Percentiles rank a stretch among this genome's conserved stretches.
phyloP scores from a whole-genome alignment of 2,329 filamentous ascomycete genomes.

The Colletotrichum paranaense region DNA sequence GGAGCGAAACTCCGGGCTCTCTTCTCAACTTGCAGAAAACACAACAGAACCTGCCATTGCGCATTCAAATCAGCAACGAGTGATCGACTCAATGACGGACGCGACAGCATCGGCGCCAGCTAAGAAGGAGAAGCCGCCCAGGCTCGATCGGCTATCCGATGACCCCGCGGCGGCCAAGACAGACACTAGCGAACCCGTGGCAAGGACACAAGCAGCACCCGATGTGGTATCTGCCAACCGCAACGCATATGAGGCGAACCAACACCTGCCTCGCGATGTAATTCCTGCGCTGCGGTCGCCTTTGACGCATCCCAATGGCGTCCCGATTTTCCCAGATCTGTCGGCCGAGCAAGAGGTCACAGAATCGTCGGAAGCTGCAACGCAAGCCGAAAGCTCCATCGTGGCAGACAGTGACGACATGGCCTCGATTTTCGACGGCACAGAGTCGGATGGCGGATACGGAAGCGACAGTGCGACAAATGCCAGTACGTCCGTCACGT shows the following conservation, averaged over 20 bases:
- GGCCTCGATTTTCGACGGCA: slow-evolving; percentile 32
- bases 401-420: slow-evolving; percentile 47
- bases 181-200: background rate
- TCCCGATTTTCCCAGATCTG: slow-evolving; percentile 49
- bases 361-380: slow-evolving; percentile 49
- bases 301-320: slow-evolving; percentile 52
- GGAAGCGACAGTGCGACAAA: slow-evolving; percentile 50
- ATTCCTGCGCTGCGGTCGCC: slow-evolving; percentile 40
- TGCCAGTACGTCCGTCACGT: slow-evolving; percentile 51
- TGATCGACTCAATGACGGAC: background rate
- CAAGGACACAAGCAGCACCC: background rate
- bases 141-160: background rate
- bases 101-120: background rate
- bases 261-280: background rate
- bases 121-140: background rate
- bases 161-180: background rate
- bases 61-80: background rate
- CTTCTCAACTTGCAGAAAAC: background rate
- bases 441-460: slow-evolving; percentile 49
- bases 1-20: background rate
- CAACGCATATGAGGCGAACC: background rate
- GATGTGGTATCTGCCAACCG: background rate
- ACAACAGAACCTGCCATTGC: background rate
- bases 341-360: slow-evolving; percentile 48
- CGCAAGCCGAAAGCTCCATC: slow-evolving; percentile 50